Evolutionary conservation across 2,329 filamentous ascomycete genomes (phyloP).

Genomic region (Atkinsonella hypoxylon): DNA sequence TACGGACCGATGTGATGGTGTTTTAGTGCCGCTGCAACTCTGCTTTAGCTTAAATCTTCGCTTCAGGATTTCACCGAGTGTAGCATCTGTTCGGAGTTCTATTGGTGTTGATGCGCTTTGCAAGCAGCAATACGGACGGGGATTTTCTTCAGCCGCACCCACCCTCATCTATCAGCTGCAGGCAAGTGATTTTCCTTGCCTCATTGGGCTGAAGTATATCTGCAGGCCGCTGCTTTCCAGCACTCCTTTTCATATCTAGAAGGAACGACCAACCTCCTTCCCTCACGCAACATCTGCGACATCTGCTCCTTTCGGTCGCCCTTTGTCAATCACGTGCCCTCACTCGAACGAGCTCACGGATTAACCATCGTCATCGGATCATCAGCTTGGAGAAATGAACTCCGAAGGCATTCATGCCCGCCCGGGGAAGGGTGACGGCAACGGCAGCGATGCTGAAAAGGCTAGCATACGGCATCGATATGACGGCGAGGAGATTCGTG

Average conservation of each 20-base stretch:
- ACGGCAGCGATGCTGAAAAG: conserved; percentile 11
- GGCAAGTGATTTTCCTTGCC: too few relatives aligned
- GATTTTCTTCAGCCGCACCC: background rate
- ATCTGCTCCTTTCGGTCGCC: too few relatives aligned
- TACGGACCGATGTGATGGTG: background rate
- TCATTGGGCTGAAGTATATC: background rate
- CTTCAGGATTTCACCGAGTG: background rate
- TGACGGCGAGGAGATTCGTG: conserved; percentile 27
- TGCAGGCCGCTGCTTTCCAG: background rate
- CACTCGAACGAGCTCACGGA: background rate
- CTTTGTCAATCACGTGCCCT: background rate
- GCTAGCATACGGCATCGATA: conserved; percentile 7
- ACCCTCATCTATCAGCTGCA: background rate
- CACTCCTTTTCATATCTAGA: background rate
- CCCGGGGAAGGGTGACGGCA: conserved; percentile 6
- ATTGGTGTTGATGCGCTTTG: background rate
- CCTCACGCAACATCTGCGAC: background rate
- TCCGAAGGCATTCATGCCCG: conserved; percentile 10
- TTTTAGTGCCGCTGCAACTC: background rate
- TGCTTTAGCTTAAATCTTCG: background rate
- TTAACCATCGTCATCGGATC: background rate
- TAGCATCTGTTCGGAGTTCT: background rate
- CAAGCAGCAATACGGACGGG: background rate
- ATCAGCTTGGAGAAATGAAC: conserved; percentile 2
- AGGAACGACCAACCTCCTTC: background rate